Evolutionary conservation across 2,329 filamentous ascomycete species (phyloP).

Genomic region (Hymenoscyphus occultus): DNA sequence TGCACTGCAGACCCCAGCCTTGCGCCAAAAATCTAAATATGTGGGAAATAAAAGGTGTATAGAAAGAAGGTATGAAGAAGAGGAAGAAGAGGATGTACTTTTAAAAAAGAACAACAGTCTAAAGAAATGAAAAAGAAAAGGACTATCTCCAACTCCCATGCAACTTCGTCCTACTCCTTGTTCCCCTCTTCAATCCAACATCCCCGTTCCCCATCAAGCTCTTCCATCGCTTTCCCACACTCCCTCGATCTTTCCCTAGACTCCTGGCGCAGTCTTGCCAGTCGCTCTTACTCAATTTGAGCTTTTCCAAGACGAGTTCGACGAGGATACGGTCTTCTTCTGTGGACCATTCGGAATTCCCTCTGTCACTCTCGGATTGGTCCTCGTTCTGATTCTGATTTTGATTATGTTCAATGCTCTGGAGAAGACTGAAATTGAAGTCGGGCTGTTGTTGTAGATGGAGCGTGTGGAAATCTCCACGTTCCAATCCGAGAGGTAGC

Average conservation of each 20-base stretch:
- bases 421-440: background rate
- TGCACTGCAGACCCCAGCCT: no score
- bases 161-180: slow-evolving; percentile 45
- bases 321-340: slow-evolving; percentile 65
- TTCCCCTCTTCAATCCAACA: slow-evolving; percentile 52
- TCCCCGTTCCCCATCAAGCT: slow-evolving; percentile 58
- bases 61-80: no score
- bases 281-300: slow-evolving; percentile 60
- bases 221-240: slow-evolving; percentile 60
- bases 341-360: slow-evolving; percentile 48
- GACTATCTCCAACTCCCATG: slow-evolving; percentile 54
- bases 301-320: slow-evolving; percentile 65
- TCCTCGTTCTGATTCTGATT: slow-evolving; percentile 31
- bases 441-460: slow-evolving; percentile 34
- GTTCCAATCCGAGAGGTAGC: slow-evolving; percentile 58
- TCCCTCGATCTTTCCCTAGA: slow-evolving; percentile 57
- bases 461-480: slow-evolving; percentile 55
- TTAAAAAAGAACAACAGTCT: background rate
- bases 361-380: slow-evolving; percentile 24
- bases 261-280: slow-evolving; percentile 66
- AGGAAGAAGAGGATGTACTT: background rate
- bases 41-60: no score
- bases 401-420: background rate
- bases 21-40: no score
- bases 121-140: background rate